Evolutionary conservation across 1,284 basidiomycete species (phyloP).

Genomic region (Ceratobasidium sp.): DNA sequence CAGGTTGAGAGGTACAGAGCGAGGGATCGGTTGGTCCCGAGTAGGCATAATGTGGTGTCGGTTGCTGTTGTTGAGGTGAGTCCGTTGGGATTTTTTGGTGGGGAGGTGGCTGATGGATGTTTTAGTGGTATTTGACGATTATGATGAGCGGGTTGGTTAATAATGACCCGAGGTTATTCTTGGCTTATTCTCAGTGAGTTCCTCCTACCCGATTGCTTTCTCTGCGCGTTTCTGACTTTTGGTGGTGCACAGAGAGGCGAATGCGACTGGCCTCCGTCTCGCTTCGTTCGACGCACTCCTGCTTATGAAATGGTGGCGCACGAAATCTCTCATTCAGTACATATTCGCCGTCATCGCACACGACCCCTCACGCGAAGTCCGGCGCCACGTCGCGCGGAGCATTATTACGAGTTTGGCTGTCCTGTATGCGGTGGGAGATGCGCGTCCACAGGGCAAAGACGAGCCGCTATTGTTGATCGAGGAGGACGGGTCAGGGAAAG

Average conservation of each 20-base stretch:
- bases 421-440: constrained; percentile 89
- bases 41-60: constrained; percentile 94
- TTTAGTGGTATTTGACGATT: constrained; percentile 84
- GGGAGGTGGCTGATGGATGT: constrained; percentile 42
- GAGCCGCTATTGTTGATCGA: constrained; percentile 82
- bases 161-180: constrained; percentile 84
- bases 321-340: constrained; percentile 85
- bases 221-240: constrained; percentile 4
- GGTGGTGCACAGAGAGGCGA: constrained; percentile 78
- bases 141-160: constrained; percentile 85
- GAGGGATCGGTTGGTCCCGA: constrained; percentile 96
- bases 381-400: constrained; percentile 87
- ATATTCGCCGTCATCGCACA: constrained; percentile 90
- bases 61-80: constrained; percentile 88
- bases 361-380: constrained; percentile 86
- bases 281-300: constrained; percentile 95
- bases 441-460: constrained; percentile 81
- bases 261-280: constrained; percentile 90
- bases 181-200: constrained; percentile 87
- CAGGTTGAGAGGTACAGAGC: constrained; percentile 93
- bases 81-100: constrained; percentile 40
- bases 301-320: constrained; percentile 88
- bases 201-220: not conserved
- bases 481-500: constrained; percentile 81
- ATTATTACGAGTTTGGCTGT: constrained; percentile 91